These are phyloP conservation scores for Elsinoe necatrix DNA, from an alignment of 2,329 filamentous ascomycete species.

Conservation along the genomic window DNA sequence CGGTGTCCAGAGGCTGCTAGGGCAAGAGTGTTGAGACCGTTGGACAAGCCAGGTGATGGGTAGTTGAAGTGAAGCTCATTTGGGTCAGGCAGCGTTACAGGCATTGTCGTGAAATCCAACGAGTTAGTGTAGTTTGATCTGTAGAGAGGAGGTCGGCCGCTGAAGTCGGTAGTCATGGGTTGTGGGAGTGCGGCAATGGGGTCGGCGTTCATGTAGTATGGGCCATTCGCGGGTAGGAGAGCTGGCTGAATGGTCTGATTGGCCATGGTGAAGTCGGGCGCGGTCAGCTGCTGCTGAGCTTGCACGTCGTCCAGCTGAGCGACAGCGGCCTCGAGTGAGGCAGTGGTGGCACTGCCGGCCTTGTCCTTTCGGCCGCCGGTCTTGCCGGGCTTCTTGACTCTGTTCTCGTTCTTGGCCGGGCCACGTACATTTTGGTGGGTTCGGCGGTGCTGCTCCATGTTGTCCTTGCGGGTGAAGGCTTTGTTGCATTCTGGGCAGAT, in stretches of 20 bases:
- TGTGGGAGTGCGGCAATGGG: conserved; percentile 30
- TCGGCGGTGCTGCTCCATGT: conserved; percentile 79
- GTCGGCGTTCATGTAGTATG: conserved; percentile 29
- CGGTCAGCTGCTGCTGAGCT: conserved; percentile 17
- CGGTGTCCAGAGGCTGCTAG: conserved; percentile 31
- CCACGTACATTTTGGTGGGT: conserved; percentile 55
- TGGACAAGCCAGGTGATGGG: conserved; percentile 31
- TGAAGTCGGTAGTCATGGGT: conserved; percentile 26
- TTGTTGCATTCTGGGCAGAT: conserved; percentile 64
- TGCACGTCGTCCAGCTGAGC: conserved; percentile 28
- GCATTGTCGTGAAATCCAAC: conserved; percentile 28
- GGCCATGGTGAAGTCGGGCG: conserved; percentile 18
- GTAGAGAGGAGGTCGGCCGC: conserved; percentile 27
- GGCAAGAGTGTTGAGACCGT: conserved; percentile 32
- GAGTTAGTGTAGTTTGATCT: conserved; percentile 27
- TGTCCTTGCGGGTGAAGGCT: conserved; percentile 73
- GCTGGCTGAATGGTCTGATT: conserved; percentile 20
- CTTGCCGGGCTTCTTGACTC: conserved; percentile 38
- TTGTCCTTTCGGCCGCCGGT: conserved; percentile 25
- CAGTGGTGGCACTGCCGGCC: conserved; percentile 24
- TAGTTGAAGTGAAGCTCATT: conserved; percentile 28
- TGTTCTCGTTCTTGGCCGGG: conserved; percentile 35
- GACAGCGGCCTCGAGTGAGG: conserved; percentile 28
- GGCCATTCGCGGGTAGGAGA: conserved; percentile 21
- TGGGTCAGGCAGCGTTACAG: conserved; percentile 25